phyloP scores from a whole-genome alignment of 2,329 filamentous ascomycete species.

The Alternaria sp. region DNA sequence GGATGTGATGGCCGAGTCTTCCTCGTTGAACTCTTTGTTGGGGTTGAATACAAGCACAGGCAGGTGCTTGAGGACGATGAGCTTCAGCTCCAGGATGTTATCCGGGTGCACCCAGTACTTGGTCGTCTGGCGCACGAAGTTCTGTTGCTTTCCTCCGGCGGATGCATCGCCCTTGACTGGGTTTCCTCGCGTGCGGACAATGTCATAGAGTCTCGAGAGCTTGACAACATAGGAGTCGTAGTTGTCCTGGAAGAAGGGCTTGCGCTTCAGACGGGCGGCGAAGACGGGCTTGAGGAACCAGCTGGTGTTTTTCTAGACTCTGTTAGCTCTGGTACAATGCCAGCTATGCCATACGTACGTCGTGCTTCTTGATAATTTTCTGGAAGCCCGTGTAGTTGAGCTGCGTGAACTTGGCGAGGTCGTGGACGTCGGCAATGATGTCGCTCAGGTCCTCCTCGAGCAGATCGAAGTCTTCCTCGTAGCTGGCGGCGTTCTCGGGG shows the following conservation, averaged over 20 bases:
- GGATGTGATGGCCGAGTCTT: constrained; percentile 94
- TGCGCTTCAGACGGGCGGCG: constrained; percentile 89
- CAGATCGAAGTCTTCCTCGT: constrained; percentile 91
- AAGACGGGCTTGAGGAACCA: constrained; percentile 97
- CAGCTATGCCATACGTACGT: constrained; percentile 63
- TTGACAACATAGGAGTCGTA: constrained; percentile 96
- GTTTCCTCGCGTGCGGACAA: constrained; percentile 90
- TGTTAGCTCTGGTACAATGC: constrained; percentile 20
- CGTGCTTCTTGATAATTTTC: constrained; percentile 99
- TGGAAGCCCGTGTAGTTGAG: constrained; percentile 99
- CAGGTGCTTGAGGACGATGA: constrained; percentile 96
- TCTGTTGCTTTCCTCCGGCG: constrained; percentile 90
- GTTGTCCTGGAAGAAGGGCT: constrained; percentile 98
- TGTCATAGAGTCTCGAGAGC: constrained; percentile 92
- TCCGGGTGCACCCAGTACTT: constrained; percentile 99
- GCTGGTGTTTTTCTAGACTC: constrained; percentile 80
- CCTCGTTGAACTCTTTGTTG: constrained; percentile 90
- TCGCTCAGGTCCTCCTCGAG: constrained; percentile 95
- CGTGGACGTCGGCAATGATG: constrained; percentile 97
- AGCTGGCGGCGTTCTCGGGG: constrained; percentile 54
- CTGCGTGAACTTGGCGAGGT: constrained; percentile 97
- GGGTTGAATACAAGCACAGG: constrained; percentile 97
- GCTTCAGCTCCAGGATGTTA: constrained; percentile 97
- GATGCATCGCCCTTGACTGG: constrained; percentile 90
- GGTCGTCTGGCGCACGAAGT: constrained; percentile 94